A percentile compares a stretch with the other conserved stretches of the same genome.
These are phyloP conservation scores for Puya raimondii DNA, from an alignment of 176 grass and related monocot species.

Conservation along the genomic window DNA sequence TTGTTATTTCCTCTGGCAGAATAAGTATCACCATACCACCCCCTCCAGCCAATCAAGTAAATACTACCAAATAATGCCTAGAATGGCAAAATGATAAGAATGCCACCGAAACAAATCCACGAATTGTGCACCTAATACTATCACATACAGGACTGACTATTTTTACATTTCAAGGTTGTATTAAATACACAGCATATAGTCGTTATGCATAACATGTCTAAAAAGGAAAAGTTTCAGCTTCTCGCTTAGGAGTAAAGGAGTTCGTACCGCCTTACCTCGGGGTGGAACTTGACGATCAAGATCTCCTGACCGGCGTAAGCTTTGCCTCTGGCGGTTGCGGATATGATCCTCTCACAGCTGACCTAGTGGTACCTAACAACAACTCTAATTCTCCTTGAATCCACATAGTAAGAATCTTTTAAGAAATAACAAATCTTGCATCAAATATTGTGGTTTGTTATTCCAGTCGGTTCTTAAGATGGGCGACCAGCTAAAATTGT, in stretches of 20 bases:
- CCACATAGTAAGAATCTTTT: neutral
- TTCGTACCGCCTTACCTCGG: constrained; percentile 50
- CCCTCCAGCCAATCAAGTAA: no score
- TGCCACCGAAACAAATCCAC: no score
- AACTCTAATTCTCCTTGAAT: neutral
- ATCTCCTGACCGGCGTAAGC: constrained; percentile 64
- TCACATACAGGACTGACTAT: no score
- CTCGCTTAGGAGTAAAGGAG: constrained; percentile 56
- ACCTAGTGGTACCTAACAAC: constrained; percentile 36
- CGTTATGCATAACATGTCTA: neutral
- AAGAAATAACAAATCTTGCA: neutral
- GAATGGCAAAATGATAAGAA: no score
- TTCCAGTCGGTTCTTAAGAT: constrained; percentile 54
- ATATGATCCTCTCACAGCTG: constrained; percentile 63
- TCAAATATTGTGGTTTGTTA: neutral
- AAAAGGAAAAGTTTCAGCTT: constrained; percentile 22
- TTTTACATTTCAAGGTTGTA: no score
- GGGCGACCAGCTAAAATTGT: constrained; percentile 70
- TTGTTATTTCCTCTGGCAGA: no score
- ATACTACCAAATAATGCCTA: no score
- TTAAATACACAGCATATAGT: no score
- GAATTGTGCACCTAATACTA: no score
- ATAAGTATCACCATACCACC: no score
- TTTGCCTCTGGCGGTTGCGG: constrained; percentile 72
- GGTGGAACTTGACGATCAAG: constrained; percentile 21